A percentile compares a stretch with the other conserved stretches of the same genome.
Conservation (phyloP, 495 filamentous ascomycete species). For the Aspergillus conjunctus region DNA sequence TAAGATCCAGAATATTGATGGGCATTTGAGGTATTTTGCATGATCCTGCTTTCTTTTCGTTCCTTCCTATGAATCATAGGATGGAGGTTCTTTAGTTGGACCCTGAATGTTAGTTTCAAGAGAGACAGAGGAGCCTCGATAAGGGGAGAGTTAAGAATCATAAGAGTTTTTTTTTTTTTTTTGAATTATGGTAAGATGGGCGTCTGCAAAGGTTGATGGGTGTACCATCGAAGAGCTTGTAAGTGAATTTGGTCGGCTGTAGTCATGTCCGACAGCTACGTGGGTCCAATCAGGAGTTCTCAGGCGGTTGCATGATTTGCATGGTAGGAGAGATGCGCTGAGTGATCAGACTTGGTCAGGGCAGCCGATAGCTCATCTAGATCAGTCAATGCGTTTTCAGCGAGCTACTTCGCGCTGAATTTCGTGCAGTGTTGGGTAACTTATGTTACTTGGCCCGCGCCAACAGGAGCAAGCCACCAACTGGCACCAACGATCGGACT, state of each 20-base stretch:
- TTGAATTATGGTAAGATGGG: not conserved
- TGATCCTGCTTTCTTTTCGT: slow-evolving; percentile 9
- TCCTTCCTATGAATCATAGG: not conserved
- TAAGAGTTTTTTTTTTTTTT: not conserved
- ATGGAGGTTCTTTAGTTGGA: too few species aligned
- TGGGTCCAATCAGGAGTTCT: not conserved
- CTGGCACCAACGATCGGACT: too few species aligned
- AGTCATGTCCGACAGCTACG: not conserved
- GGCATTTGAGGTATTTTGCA: slow-evolving; percentile 19
- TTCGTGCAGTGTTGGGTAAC: too few species aligned
- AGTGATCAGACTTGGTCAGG: not conserved
- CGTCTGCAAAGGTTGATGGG: not conserved
- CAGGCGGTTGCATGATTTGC: not conserved
- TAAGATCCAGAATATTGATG: slow-evolving; percentile 25
- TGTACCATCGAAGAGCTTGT: not conserved
- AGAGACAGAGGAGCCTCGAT: too few species aligned
- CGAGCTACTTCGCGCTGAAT: too few species aligned
- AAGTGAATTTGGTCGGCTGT: not conserved
- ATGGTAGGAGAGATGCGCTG: not conserved
- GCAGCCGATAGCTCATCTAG: not conserved
- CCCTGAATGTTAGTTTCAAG: too few species aligned
- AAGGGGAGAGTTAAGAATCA: too few species aligned
- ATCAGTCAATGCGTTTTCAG: not conserved
- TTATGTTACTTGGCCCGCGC: too few species aligned
- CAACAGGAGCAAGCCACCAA: too few species aligned